Evolutionary conservation across 352 stramenopile species (phyloP).

Genomic region (Phytophthora aleatoria): DNA sequence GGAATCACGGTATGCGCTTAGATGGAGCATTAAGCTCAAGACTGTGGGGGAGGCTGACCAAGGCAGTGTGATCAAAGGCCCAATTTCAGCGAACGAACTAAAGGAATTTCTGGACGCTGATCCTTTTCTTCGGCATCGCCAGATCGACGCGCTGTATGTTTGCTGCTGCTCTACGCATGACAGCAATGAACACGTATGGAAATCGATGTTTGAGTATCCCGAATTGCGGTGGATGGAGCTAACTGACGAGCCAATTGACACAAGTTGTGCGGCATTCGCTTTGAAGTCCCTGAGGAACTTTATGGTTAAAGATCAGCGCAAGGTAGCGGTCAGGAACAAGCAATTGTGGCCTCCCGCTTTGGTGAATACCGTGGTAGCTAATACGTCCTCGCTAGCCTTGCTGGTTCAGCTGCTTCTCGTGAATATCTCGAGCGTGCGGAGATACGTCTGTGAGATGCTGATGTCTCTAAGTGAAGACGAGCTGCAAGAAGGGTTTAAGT

Average conservation of each 20-base stretch:
- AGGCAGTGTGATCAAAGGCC: constrained; percentile 37
- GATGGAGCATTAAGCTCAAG: constrained; percentile 60
- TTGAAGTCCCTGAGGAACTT: constrained; percentile 71
- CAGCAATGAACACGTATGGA: constrained; percentile 57
- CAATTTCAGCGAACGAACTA: constrained; percentile 59
- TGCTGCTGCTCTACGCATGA: constrained; percentile 67
- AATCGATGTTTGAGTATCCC: constrained; percentile 60
- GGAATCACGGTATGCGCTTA: constrained; percentile 69
- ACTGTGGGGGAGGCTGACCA: constrained; percentile 23
- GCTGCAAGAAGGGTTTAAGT: constrained; percentile 59
- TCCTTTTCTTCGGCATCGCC: constrained; percentile 29
- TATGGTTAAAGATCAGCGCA: constrained; percentile 55
- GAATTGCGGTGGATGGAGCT: constrained; percentile 86
- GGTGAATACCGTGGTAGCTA: constrained; percentile 62
- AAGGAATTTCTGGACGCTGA: constrained; percentile 64
- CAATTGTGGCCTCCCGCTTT: constrained; percentile 61
- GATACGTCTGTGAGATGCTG: constrained; percentile 69
- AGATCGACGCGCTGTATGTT: constrained; percentile 50
- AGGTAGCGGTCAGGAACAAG: constrained; percentile 20
- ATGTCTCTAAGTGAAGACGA: constrained; percentile 51
- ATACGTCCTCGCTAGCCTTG: constrained; percentile 47
- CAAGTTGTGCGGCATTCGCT: constrained; percentile 49
- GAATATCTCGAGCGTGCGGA: constrained; percentile 50
- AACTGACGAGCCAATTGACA: constrained; percentile 63
- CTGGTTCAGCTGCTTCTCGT: constrained; percentile 74